phyloP scores from a whole-genome alignment of 2,329 filamentous ascomycete genomes.

The Aspergillus sp. region DNA sequence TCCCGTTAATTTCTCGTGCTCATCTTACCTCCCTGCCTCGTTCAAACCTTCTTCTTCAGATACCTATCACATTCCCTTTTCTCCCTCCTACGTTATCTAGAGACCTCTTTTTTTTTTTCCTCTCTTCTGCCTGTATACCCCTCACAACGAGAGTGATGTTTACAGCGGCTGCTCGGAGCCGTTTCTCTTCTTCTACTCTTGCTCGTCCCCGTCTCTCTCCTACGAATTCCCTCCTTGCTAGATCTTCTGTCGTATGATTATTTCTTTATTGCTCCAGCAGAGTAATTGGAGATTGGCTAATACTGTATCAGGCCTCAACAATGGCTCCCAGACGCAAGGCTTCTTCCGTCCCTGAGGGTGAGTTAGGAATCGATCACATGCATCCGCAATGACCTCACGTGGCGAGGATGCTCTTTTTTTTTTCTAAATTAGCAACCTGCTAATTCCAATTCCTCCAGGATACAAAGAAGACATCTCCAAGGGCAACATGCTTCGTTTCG shows the following conservation, averaged over 20 bases:
- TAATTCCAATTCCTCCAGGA: constrained; percentile 41
- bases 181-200: constrained; percentile 38
- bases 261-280: constrained; percentile 2
- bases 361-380: constrained; percentile 25
- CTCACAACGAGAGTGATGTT: constrained; percentile 41
- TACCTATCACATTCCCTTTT: constrained; percentile 1
- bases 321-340: constrained; percentile 45
- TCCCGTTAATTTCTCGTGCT: constrained; percentile 11
- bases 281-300: constrained; percentile 13
- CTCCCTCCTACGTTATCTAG: constrained; percentile 1
- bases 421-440: not conserved
- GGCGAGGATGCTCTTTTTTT: not conserved
- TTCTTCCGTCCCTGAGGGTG: constrained; percentile 49
- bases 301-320: constrained; percentile 30
- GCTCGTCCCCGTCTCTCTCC: constrained; percentile 39
- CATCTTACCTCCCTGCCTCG: constrained; percentile 6
- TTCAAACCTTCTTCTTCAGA: not conserved
- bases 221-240: constrained; percentile 32
- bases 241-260: constrained; percentile 33
- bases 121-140: constrained; percentile 7
- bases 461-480: constrained; percentile 65
- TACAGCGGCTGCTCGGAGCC: constrained; percentile 44
- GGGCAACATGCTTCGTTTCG: constrained; percentile 65
- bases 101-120: constrained; percentile 8
- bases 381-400: not conserved